A percentile compares a stretch with the other conserved stretches of the same genome.
Conservation (phyloP, 371 early-diverging fungal species). For the Apophysomyces trapeziformis region DNA sequence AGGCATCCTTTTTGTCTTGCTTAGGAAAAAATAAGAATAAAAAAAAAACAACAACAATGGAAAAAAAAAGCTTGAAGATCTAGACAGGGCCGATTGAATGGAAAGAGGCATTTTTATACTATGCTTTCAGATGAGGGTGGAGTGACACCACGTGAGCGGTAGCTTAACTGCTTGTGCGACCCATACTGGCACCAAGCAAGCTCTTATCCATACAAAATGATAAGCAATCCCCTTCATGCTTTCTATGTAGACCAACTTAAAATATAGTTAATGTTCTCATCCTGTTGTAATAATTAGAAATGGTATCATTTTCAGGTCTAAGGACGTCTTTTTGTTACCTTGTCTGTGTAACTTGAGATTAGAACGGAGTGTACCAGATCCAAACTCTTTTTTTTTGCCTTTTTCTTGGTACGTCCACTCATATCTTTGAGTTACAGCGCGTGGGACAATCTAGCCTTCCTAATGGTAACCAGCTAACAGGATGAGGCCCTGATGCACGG, state of each 20-base stretch:
- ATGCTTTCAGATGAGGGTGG: neutral
- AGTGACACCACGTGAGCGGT: conserved; percentile 11
- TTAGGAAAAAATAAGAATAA: no score
- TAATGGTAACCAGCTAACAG: neutral
- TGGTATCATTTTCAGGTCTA: neutral
- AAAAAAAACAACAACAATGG: neutral
- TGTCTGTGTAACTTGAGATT: neutral
- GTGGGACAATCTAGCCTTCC: neutral
- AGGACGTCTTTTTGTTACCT: neutral
- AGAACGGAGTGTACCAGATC: conserved; percentile 3
- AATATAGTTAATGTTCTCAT: neutral
- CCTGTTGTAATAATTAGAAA: neutral
- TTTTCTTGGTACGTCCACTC: neutral
- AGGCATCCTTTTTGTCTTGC: neutral
- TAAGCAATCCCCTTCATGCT: no score
- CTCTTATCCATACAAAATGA: no score
- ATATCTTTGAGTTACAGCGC: conserved; percentile 3
- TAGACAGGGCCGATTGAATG: neutral
- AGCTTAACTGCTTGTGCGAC: neutral
- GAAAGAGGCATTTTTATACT: neutral
- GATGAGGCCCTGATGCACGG: neutral
- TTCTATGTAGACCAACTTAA: no score
- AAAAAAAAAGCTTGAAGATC: neutral
- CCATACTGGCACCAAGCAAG: neutral
- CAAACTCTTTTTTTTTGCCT: neutral